Conservation (phyloP, 441 rosid species). For the Erysimum cheiri region DNA sequence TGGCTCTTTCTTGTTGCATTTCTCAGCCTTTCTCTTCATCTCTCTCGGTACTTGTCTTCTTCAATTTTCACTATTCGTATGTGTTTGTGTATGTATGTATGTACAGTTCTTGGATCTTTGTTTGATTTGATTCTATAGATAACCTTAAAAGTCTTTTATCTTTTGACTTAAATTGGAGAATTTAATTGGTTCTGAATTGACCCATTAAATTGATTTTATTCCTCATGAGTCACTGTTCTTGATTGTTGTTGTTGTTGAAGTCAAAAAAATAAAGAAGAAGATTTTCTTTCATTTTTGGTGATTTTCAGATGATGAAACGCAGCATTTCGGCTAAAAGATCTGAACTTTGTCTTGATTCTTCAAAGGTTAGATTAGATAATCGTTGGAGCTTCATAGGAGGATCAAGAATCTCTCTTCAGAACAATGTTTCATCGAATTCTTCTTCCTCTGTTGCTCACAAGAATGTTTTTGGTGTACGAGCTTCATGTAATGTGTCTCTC, state of each 20-base stretch:
- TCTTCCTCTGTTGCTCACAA: conserved; percentile 28
- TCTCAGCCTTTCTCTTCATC: conserved; percentile 49
- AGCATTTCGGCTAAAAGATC: conserved; percentile 44
- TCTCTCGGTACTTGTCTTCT: conserved; percentile 30
- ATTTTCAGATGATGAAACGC: conserved; percentile 38
- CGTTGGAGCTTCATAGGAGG: conserved; percentile 71
- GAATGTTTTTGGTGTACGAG: conserved; percentile 51
- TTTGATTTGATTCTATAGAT: conserved; percentile 10
- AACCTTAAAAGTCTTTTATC: conserved; percentile 34
- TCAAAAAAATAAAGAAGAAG: neutral
- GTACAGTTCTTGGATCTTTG: conserved; percentile 6
- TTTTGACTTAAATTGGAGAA: neutral
- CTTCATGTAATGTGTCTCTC: conserved; percentile 68
- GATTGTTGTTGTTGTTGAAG: neutral
- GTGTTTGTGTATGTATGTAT: neutral
- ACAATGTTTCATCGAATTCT: conserved; percentile 36
- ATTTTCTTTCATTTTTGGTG: conserved; percentile 4
- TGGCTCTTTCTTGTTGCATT: conserved; percentile 63
- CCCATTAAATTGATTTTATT: neutral
- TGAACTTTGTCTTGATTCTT: conserved; percentile 43
- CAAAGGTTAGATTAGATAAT: conserved; percentile 39
- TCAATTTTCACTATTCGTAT: conserved; percentile 5
- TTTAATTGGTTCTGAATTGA: conserved; percentile 11
- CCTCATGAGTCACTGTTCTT: conserved; percentile 13
- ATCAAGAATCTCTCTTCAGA: conserved; percentile 49